phyloP scores from a whole-genome alignment of 2,329 filamentous ascomycete species.

The Lachnellula hyalina region DNA sequence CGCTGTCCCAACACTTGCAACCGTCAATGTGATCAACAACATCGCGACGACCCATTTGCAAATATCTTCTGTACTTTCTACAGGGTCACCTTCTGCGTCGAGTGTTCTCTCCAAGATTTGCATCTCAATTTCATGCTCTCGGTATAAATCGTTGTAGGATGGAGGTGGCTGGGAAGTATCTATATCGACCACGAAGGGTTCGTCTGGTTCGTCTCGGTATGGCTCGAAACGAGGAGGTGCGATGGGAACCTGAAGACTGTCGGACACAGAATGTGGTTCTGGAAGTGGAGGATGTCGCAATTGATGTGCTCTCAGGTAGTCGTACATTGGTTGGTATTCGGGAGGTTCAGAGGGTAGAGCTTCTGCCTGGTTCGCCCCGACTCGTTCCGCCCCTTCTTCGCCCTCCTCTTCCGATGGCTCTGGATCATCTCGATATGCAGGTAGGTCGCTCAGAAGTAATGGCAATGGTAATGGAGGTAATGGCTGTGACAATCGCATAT shows the following conservation, averaged over 20 bases:
- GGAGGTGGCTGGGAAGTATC: conserved; percentile 18
- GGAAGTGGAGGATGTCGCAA: conserved; percentile 2
- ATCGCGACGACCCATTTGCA: conserved; percentile 29
- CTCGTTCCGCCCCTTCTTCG: neutral
- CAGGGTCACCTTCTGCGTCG: conserved; percentile 16
- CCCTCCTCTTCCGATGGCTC: conserved; percentile 9
- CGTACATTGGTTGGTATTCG: conserved; percentile 28
- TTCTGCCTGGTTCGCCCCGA: neutral
- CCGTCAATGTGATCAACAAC: conserved; percentile 25
- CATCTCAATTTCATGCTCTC: conserved; percentile 17
- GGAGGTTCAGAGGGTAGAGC: conserved; percentile 15
- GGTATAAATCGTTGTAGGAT: conserved; percentile 23
- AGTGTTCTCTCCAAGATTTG: conserved; percentile 16
- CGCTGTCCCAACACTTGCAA: conserved; percentile 24
- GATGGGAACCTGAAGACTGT: neutral
- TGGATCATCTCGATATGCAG: conserved; percentile 25
- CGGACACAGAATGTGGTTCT: neutral
- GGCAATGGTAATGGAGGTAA: conserved; percentile 21
- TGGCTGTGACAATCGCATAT: conserved; percentile 18
- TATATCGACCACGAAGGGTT: conserved; percentile 25
- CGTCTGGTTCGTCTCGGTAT: conserved; percentile 27
- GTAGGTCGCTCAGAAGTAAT: conserved; percentile 4
- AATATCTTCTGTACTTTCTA: conserved; percentile 24
- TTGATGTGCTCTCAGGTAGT: conserved; percentile 24
- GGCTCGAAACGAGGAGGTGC: conserved; percentile 14